Evolutionary conservation across 306 rosid genomes (phyloP).

Genomic region (Rubus idaeus): DNA sequence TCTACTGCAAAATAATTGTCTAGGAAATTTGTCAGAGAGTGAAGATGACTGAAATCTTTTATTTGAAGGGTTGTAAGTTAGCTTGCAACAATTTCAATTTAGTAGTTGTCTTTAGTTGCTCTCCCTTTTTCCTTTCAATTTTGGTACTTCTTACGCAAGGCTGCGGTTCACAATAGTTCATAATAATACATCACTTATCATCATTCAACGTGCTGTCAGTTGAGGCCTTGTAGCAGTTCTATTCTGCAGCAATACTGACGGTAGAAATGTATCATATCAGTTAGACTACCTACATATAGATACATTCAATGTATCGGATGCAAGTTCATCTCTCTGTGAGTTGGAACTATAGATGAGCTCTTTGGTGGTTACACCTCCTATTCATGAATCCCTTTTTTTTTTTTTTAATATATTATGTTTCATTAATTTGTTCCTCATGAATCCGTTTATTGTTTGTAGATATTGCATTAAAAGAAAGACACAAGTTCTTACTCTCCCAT

Average conservation of each 20-base stretch:
- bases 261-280: neutral
- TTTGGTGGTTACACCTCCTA: neutral
- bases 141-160: neutral
- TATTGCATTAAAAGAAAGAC: neutral
- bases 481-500: neutral
- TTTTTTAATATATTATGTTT: neutral
- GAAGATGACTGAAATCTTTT: conserved; percentile 32
- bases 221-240: neutral
- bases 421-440: neutral
- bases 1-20: conserved; percentile 44
- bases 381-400: too few relatives aligned
- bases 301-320: neutral
- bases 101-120: neutral
- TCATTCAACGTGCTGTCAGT: neutral
- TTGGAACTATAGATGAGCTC: neutral
- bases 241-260: neutral
- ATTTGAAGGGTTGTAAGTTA: conserved; percentile 24
- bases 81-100: conserved; percentile 20
- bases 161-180: neutral
- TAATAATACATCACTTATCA: neutral
- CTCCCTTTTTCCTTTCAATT: neutral
- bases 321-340: neutral
- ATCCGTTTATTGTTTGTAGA: neutral
- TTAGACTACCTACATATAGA: neutral
- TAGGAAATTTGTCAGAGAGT: conserved; percentile 34